Conservation (phyloP, 73 alveolate genomes). For the Paramecium pentaurelia region DNA sequence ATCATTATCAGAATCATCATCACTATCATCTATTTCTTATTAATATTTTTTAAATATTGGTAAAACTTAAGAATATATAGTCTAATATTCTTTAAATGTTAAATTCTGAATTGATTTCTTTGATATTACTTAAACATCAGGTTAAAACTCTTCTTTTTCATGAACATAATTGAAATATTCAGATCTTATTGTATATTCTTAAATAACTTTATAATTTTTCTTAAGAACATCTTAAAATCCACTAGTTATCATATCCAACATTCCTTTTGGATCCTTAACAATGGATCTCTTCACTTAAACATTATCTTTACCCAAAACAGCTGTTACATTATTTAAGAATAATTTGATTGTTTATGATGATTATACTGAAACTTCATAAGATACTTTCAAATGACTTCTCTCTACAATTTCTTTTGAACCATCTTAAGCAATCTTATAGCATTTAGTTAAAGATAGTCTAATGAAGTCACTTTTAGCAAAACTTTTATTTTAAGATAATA, state of each 20-base stretch:
- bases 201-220: background rate
- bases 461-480: background rate
- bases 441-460: background rate
- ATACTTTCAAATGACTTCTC: background rate
- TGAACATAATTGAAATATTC: background rate
- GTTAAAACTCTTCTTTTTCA: background rate
- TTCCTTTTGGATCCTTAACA: background rate
- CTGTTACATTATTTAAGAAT: background rate
- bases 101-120: background rate
- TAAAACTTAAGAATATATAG: background rate
- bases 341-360: background rate
- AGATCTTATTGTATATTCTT: background rate
- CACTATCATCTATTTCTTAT: background rate
- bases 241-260: background rate
- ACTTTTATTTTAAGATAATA: background rate
- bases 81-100: background rate
- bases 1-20: conserved; percentile 14
- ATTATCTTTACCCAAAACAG: background rate
- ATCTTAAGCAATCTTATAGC: background rate
- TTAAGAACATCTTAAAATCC: background rate
- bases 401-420: background rate
- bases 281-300: background rate
- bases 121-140: background rate
- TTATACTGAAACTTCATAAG: background rate
- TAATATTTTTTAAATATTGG: background rate